Conservation (phyloP, 805 yeast species). For the Candida orba region DNA sequence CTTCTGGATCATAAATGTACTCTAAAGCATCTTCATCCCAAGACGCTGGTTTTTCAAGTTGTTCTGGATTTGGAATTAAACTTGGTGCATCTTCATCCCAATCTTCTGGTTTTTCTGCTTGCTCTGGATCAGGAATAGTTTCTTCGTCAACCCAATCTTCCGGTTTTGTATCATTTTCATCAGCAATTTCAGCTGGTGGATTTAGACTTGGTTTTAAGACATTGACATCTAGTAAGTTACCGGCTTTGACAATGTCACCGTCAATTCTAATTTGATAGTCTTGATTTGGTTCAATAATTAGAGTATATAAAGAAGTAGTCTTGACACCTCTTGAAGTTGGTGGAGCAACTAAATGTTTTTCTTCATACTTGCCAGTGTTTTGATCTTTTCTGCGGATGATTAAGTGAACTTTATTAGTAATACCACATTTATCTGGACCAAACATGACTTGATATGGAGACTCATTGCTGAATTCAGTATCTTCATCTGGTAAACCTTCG, state of each 20-base stretch:
- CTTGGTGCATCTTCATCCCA: conserved; percentile 73
- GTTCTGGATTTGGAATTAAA: conserved; percentile 53
- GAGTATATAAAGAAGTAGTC: conserved; percentile 65
- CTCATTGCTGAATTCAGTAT: conserved; percentile 46
- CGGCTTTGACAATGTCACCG: conserved; percentile 67
- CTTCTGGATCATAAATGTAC: conserved; percentile 60
- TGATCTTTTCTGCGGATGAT: conserved; percentile 57
- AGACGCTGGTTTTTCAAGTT: conserved; percentile 59
- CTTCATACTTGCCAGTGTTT: conserved; percentile 48
- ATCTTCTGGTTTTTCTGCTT: conserved; percentile 65
- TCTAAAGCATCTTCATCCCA: conserved; percentile 67
- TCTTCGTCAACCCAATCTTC: conserved; percentile 74
- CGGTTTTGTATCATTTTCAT: conserved; percentile 56
- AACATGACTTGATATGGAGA: conserved; percentile 84
- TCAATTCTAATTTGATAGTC: conserved; percentile 76
- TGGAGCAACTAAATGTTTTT: conserved; percentile 60
- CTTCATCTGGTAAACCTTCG: conserved; percentile 29
- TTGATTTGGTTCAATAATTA: conserved; percentile 58
- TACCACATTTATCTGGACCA: conserved; percentile 91
- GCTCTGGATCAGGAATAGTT: conserved; percentile 59
- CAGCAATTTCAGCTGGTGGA: conserved; percentile 60
- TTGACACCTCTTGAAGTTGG: conserved; percentile 49
- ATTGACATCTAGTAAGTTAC: conserved; percentile 51
- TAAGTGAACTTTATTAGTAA: conserved; percentile 72
- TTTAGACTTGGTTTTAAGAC: conserved; percentile 57